Percentiles rank a stretch among this genome's conserved stretches.
phyloP scores from a whole-genome alignment of 2,329 filamentous ascomycete genomes.

The Sclerotinia trifoliorum region DNA sequence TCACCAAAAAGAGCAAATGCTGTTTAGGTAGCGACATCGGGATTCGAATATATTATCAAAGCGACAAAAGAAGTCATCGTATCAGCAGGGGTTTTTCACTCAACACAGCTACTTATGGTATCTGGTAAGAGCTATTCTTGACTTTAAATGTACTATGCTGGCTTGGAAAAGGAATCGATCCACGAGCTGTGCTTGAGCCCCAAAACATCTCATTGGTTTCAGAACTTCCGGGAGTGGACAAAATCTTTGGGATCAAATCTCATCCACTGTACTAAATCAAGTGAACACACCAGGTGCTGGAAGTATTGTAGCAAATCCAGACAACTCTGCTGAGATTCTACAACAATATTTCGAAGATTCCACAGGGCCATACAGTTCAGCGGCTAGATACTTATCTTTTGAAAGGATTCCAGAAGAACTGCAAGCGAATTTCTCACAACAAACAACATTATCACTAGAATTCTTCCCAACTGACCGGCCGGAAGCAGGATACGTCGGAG shows the following conservation, averaged over 20 bases:
- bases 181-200: background rate
- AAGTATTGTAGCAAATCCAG: slow-evolving; percentile 3
- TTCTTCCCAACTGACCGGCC: slow-evolving; percentile 24
- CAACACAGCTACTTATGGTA: slow-evolving; percentile 4
- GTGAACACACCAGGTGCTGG: slow-evolving; percentile 19
- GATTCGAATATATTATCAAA: slow-evolving; percentile 23
- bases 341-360: slow-evolving; percentile 12
- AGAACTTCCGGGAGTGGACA: slow-evolving; percentile 51
- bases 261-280: slow-evolving; percentile 22
- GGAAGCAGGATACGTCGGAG: slow-evolving; percentile 25
- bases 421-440: background rate
- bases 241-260: slow-evolving; percentile 41
- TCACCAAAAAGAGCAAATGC: slow-evolving; percentile 2
- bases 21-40: slow-evolving; percentile 11
- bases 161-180: background rate
- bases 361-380: slow-evolving; percentile 12
- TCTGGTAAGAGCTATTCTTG: slow-evolving; percentile 5
- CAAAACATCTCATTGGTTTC: slow-evolving; percentile 45
- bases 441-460: slow-evolving; percentile 13
- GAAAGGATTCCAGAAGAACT: slow-evolving; percentile 26
- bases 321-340: background rate
- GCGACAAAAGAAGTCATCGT: slow-evolving; percentile 29
- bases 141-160: background rate
- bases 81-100: slow-evolving; percentile 12
- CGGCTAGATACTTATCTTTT: slow-evolving; percentile 14